Base-by-base conservation (phyloP, 345 rosid genomes). In the Garcia nutans region DNA sequence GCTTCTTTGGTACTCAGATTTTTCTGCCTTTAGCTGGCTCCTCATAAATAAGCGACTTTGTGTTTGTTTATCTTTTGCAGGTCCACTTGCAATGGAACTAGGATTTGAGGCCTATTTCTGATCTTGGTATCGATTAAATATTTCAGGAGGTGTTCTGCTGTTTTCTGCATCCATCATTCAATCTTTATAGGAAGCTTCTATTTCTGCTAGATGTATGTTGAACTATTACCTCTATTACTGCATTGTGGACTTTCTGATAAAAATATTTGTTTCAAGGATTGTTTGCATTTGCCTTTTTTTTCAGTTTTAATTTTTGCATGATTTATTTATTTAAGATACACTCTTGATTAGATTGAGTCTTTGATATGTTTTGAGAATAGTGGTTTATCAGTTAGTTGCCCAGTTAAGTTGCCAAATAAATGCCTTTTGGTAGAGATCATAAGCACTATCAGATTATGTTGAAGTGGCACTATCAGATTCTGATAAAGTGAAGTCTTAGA, bases 151-250 rank as follows among this genome's bases (percentile, higher is more conserved):
- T 84, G 55, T 82, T 83, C 87, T 87, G 82, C 85, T 85, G 77
- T 82, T 85, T 41, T 70, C 85, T 84, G 79, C 86, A 77, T 79
- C 87, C 77, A 81, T 86, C 70, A 49, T 84, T 82, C 87, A 79
- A 79, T 86, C 79, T 80, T 84, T 83, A 82, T 89, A 84, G 81
- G 82, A 83, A 79, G 84, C 87, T 86, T 84, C 88, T 83, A 79
- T 82, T 83, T 72, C 86, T 84, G 78, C 89, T 83, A 67, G 85
- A 86, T 88, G 91, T 85, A 84, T 88, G 92, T 86, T 76, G 83
- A 85, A 82, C 82, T 81, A 81, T 79, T 78, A 56, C 73, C 79
- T 83, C 41, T 79, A 74, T 80, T 83, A 80, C 68, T 81, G 62
- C 47, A 42, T 75, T 57, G 57, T 80, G 71, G 73, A 65, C 71